phyloP scores from a whole-genome alignment of 768 basidiomycete species.

The Gautieria morchelliformis region DNA sequence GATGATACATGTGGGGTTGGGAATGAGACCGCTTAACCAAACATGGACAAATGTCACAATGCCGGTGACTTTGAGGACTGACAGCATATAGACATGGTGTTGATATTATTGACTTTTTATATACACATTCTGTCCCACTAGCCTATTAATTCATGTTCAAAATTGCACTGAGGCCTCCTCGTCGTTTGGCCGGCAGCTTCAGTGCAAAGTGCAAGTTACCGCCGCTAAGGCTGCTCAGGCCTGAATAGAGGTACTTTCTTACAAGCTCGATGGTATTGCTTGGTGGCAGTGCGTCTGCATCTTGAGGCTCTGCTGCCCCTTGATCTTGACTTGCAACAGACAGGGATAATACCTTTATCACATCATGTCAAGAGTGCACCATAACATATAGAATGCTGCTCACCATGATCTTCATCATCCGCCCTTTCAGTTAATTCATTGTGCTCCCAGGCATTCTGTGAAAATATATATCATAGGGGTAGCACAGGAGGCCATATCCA shows the following conservation, averaged over 20 bases:
- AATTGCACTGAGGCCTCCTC: too few species aligned
- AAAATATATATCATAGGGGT: slow-evolving; percentile 25
- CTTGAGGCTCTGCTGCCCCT: slow-evolving; percentile 45
- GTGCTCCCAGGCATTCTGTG: slow-evolving; percentile 37
- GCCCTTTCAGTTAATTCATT: slow-evolving; percentile 33
- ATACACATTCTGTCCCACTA: too few species aligned
- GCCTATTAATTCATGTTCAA: too few species aligned
- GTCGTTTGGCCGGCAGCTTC: too few species aligned
- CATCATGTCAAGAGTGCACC: neutral
- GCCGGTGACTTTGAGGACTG: too few species aligned
- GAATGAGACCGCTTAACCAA: too few species aligned
- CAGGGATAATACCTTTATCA: slow-evolving; percentile 45
- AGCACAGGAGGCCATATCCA: slow-evolving; percentile 51
- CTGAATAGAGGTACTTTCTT: slow-evolving; percentile 36
- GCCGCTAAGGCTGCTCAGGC: slow-evolving; percentile 30
- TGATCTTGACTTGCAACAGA: slow-evolving; percentile 36
- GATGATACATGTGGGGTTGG: too few species aligned
- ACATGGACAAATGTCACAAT: too few species aligned
- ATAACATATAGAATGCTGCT: neutral
- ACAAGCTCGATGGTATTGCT: slow-evolving; percentile 44
- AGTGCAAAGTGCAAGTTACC: slow-evolving; percentile 63
- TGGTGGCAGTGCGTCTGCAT: slow-evolving; percentile 71
- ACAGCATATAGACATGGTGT: too few species aligned
- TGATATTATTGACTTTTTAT: too few species aligned
- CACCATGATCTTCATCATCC: slow-evolving; percentile 65